Conservation (phyloP, 345 rosid genomes). For the Theobroma cacao region DNA sequence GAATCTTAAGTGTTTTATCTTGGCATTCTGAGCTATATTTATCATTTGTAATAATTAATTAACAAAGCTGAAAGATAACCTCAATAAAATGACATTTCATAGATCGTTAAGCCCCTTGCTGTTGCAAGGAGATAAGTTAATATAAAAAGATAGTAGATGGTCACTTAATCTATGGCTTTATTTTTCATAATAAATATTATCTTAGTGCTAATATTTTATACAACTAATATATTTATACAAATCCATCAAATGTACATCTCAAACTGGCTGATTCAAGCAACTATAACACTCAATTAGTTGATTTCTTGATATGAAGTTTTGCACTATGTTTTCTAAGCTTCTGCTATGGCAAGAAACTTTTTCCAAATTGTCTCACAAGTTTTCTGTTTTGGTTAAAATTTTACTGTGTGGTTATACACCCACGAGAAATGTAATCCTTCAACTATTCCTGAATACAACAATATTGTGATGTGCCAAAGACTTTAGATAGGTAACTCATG, state of each 20-base stretch:
- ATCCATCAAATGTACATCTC: neutral
- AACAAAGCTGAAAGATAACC: neutral
- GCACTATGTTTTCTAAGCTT: neutral
- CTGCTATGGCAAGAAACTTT: neutral
- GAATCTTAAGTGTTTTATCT: too few species aligned
- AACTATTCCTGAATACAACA: neutral
- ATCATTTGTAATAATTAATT: neutral
- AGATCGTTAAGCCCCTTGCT: neutral
- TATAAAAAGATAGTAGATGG: neutral
- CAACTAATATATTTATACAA: too few species aligned
- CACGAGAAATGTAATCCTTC: neutral
- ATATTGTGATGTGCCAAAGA: neutral
- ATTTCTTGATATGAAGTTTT: neutral
- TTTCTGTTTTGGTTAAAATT: neutral
- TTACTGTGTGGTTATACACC: neutral
- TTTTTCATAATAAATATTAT: too few species aligned
- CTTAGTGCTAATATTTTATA: neutral
- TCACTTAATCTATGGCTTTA: neutral
- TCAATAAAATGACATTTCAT: neutral
- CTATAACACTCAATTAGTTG: neutral
- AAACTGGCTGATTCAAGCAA: neutral
- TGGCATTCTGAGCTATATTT: neutral
- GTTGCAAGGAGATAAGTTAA: neutral
- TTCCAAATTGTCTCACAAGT: neutral
- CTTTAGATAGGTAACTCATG: slow-evolving; percentile 10